A percentile compares a stretch with the other conserved stretches of the same genome.
These are phyloP conservation scores for Huntiella abstrusa DNA, from an alignment of 2,329 filamentous ascomycete genomes.

Conservation along the genomic window DNA sequence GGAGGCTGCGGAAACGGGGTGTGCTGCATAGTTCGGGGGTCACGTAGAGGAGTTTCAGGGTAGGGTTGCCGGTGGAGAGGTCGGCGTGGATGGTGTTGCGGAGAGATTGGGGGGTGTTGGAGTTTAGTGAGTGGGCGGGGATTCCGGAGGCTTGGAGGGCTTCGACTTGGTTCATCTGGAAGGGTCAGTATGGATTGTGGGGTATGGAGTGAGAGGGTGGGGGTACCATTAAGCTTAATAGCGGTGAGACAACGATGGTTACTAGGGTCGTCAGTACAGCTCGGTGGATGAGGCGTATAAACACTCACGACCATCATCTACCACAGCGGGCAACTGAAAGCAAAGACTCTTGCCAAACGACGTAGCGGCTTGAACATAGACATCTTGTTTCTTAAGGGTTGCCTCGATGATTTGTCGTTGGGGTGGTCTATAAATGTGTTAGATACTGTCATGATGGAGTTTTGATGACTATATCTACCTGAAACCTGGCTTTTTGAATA, in stretches of 20 bases:
- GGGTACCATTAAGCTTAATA: constrained; percentile 70
- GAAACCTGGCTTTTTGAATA: constrained; percentile 1
- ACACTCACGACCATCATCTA: constrained; percentile 56
- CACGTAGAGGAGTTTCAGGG: constrained; percentile 71
- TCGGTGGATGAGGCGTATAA: background rate
- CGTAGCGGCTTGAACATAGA: constrained; percentile 80
- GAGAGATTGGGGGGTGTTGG: constrained; percentile 49
- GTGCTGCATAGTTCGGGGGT: constrained; percentile 76
- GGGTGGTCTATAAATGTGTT: constrained; percentile 37
- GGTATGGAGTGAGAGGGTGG: too few species aligned
- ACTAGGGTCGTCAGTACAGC: constrained; percentile 27
- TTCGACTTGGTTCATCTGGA: constrained; percentile 76
- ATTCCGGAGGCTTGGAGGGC: constrained; percentile 57
- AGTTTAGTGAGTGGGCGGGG: constrained; percentile 71
- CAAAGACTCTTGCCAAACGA: constrained; percentile 88
- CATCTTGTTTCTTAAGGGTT: constrained; percentile 66
- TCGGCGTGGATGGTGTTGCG: constrained; percentile 56
- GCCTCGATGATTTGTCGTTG: constrained; percentile 78
- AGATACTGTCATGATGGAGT: background rate
- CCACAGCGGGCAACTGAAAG: constrained; percentile 77
- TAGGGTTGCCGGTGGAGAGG: constrained; percentile 71
- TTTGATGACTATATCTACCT: constrained; percentile 1
- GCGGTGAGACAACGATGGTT: constrained; percentile 75
- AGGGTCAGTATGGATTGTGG: background rate
- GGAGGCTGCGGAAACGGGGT: constrained; percentile 54